A percentile compares a stretch with the other conserved stretches of the same genome.
Conservation (phyloP, 2,329 filamentous ascomycete species). For the Epichloe sylvatica region DNA sequence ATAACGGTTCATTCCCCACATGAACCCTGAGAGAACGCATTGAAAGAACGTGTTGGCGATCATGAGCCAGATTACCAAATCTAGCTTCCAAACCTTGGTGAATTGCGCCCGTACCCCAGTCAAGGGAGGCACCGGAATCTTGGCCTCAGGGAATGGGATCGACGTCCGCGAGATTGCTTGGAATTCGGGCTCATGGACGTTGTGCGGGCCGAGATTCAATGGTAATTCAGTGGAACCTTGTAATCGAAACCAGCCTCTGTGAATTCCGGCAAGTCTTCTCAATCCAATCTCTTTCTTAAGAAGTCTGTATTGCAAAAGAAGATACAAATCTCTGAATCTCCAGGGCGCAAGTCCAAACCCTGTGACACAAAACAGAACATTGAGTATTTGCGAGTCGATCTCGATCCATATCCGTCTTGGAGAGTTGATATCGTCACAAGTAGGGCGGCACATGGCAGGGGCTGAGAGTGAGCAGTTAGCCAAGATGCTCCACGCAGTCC, state of each 20-base stretch:
- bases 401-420: slow-evolving; percentile 77
- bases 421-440: slow-evolving; percentile 59
- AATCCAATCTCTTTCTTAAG: slow-evolving; percentile 40
- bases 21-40: slow-evolving; percentile 56
- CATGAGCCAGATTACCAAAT: slow-evolving; percentile 67
- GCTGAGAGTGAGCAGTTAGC: slow-evolving; percentile 15
- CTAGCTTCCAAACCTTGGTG: slow-evolving; percentile 60
- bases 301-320: slow-evolving; percentile 51
- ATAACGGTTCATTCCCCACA: slow-evolving; percentile 68
- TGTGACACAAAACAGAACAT: slow-evolving; percentile 74
- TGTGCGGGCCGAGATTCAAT: slow-evolving; percentile 36
- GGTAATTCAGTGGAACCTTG: slow-evolving; percentile 49
- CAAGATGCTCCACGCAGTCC: not conserved
- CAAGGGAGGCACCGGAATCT: slow-evolving; percentile 52
- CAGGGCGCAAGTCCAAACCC: slow-evolving; percentile 75
- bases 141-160: slow-evolving; percentile 50
- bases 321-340: slow-evolving; percentile 70
- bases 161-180: slow-evolving; percentile 20
- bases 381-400: slow-evolving; percentile 64
- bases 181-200: slow-evolving; percentile 28
- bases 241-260: slow-evolving; percentile 63
- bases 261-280: slow-evolving; percentile 57
- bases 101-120: slow-evolving; percentile 56
- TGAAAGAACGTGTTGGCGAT: slow-evolving; percentile 70
- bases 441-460: slow-evolving; percentile 57